Base-by-base conservation (phyloP, 164 flowering plant species). In the Houttuynia cordata region DNA sequence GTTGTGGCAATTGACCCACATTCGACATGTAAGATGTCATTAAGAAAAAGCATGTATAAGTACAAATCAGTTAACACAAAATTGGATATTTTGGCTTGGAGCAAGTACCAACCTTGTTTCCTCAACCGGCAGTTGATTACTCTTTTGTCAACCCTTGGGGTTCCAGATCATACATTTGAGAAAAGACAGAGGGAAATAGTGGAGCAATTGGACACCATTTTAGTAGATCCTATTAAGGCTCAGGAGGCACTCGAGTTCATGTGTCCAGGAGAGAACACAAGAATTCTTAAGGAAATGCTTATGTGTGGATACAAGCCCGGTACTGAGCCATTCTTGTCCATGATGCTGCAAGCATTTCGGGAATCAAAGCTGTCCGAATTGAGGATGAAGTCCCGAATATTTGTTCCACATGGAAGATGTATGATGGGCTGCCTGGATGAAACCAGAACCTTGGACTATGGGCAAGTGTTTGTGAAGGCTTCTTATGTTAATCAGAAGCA, bases 361-460 rank as follows among this genome's bases (percentile, higher is more conserved):
- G 85, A 86, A 45, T 65, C 81, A n/a, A 89, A 82, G 73, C 69
- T 93, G 72, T 62, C 67, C n/a, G 90, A 86, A 15, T 54, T 93
- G 67, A 67, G 84, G 56, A 74, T 70, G 0, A 87, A 80, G 59
- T 45, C 91, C 24, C 74, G 94, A 71, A 82, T 93, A 56, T 82
- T 80, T 71, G 47, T 87, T 59, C 84, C 78, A 9, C 57, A 73
- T 42, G 98, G 83, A 64, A 79, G 96, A 64, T 59, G 80, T 40
- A 78, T 89, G 96, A 84, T 93, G 83, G 97, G 98, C 53, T 89
- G 97, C 59, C 71, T 93, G 3, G 98, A 93, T 71, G 98, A 93
- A 75, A 84, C 94, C 17, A 50, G 78, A 56, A 82, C 79, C 18
- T 65, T 93, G 61, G 81, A 86, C 51, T 92, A 92, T 72, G 98